Base-by-base conservation (phyloP, 306 rosid genomes). In the Notholithocarpus densiflorus region DNA sequence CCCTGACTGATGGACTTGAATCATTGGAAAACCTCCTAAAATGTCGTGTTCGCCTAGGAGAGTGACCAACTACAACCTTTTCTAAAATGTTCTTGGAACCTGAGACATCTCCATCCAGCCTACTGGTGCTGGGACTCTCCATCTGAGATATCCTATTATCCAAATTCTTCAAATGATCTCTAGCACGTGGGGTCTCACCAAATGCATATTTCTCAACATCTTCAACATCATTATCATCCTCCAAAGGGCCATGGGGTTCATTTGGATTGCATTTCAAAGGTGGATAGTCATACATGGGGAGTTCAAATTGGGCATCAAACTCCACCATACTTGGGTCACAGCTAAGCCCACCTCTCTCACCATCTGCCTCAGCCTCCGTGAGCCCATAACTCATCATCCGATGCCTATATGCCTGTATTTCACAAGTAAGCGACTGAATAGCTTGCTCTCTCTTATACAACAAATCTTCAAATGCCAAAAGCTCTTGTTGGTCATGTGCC, bases 331-430 rank as follows among this genome's bases (percentile, higher is more conserved):
- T 72, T 62, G 69, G 82, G 69, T 76, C 71, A 52, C 73, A 54
- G 68, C 81, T 55, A 56, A 21, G 57, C 19, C 29, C 69, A 78
- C 82, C 76, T 34, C 62, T 43, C 23, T 79, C 83, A 43, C 95
- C 89, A 7, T 93, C 98, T 0, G 81, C 94, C 90, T 93, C 99
- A 0, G 68, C 88, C 82, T 96, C 98, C 0, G 88, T 79, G 64
- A 87, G 86, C 68, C 99, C 99, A 71, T 72, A 93, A 83, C 99
- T 96, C 94, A 96, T 77, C 98, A 96, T 83, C 81, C 99, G 86
- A 82, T 96, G 90, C 78, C 88, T 96, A 85, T 93, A 96, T 43
- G 94, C 99, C 85, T 89, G 99, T 70, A 90, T 85, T 86, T 96
- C 99, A 80, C 98, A 96, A 0, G 94, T 86, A 80, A 96, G 94